Evolutionary conservation across 1,284 basidiomycete genomes (phyloP).

Genomic region (Ustilago esculenta): DNA sequence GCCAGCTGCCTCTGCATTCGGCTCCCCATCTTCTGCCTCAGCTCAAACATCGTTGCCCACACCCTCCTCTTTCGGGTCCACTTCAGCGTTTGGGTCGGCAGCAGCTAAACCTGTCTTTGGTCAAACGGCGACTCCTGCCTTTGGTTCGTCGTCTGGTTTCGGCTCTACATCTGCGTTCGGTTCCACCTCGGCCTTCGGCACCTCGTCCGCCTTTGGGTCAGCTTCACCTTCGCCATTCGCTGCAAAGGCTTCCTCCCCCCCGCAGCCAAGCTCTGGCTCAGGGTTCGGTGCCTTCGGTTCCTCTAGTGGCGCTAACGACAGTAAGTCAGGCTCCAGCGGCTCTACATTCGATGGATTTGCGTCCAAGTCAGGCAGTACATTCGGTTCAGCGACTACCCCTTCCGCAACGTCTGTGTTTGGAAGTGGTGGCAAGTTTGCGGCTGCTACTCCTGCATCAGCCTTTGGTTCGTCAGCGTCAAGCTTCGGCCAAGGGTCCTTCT

Average conservation of each 20-base stretch:
- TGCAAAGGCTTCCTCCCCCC: slow-evolving; percentile 5
- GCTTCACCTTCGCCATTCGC: slow-evolving; percentile 26
- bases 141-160: slow-evolving; percentile 60
- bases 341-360: slow-evolving; percentile 44
- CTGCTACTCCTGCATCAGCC: slow-evolving; percentile 9
- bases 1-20: slow-evolving; percentile 29
- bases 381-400: slow-evolving; percentile 12
- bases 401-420: slow-evolving; percentile 32
- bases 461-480: slow-evolving; percentile 23
- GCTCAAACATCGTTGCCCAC: slow-evolving; percentile 1
- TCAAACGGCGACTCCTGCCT: slow-evolving; percentile 28
- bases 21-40: slow-evolving; percentile 13
- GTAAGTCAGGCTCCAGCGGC: slow-evolving; percentile 4
- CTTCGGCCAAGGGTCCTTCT: slow-evolving; percentile 31
- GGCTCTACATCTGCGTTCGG: slow-evolving; percentile 64
- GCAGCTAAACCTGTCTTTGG: slow-evolving; percentile 52
- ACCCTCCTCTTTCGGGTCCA: slow-evolving; percentile 59
- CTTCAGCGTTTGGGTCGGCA: slow-evolving; percentile 66
- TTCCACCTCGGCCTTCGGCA: slow-evolving; percentile 35
- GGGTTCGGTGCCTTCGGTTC: slow-evolving; percentile 20
- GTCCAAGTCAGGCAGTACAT: slow-evolving; percentile 24
- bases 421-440: slow-evolving; percentile 33
- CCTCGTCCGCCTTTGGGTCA: slow-evolving; percentile 49
- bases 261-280: slow-evolving; percentile 23
- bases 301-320: background rate